Evolutionary conservation across 2,329 filamentous ascomycete genomes (phyloP).

Genomic region (Exophiala sp.): DNA sequence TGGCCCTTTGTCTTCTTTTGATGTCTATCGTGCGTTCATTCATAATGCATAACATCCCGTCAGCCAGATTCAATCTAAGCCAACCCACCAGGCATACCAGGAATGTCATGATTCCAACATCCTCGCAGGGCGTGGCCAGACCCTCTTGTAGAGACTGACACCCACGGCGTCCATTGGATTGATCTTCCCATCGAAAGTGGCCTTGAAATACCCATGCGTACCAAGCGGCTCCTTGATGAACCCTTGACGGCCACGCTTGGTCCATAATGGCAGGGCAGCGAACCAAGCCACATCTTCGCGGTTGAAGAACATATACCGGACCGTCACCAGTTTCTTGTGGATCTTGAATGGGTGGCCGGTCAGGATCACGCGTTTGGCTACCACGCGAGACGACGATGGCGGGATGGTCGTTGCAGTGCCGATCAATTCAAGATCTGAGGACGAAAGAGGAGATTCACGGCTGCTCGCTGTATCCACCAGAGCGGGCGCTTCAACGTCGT

Average conservation of each 20-base stretch:
- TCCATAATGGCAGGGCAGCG: conserved; percentile 93
- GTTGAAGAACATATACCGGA: conserved; percentile 99
- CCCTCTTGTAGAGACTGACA: conserved; percentile 79
- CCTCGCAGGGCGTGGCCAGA: conserved; percentile 67
- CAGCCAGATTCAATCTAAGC: background rate
- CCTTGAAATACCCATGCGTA: conserved; percentile 99
- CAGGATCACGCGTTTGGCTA: conserved; percentile 89
- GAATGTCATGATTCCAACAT: conserved; percentile 5
- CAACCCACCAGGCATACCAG: background rate
- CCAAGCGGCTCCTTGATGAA: conserved; percentile 91
- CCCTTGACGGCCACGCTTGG: conserved; percentile 76
- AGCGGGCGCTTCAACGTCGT: conserved; percentile 5
- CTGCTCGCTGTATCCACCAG: conserved; percentile 40
- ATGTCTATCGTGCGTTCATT: no score
- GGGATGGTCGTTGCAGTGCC: conserved; percentile 82
- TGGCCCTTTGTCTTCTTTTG: no score
- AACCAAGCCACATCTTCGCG: conserved; percentile 94
- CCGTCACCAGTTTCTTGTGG: conserved; percentile 93
- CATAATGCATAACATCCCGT: no score
- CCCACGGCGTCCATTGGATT: conserved; percentile 93
- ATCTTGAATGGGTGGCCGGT: conserved; percentile 98
- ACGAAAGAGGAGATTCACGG: conserved; percentile 39
- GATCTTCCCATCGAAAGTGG: conserved; percentile 90
- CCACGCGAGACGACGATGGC: conserved; percentile 66
- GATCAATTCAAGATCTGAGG: conserved; percentile 62